Percentiles rank a stretch among this genome's conserved stretches.
Evolutionary conservation across 352 stramenopile genomes (phyloP).

Genomic region (Phytophthora litchii): DNA sequence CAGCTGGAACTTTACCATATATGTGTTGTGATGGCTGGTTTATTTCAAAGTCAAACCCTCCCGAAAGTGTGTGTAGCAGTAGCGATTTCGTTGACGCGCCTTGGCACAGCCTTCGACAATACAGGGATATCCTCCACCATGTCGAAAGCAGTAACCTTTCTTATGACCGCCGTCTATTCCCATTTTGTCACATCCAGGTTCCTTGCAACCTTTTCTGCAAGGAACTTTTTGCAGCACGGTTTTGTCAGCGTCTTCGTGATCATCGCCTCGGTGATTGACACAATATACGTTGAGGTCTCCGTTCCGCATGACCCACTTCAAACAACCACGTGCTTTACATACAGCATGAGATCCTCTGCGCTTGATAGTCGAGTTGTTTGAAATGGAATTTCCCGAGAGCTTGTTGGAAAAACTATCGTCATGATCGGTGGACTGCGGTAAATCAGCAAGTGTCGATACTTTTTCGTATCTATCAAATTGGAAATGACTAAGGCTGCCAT

Average conservation of each 20-base stretch:
- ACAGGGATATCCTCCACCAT: constrained; percentile 5
- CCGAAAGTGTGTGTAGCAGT: no score
- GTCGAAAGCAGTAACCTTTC: constrained; percentile 10
- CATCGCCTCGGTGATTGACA: background rate
- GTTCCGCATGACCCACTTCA: constrained; percentile 19
- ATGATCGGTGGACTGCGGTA: no score
- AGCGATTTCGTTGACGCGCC: background rate
- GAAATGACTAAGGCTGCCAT: no score
- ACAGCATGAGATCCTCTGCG: no score
- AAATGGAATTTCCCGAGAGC: no score
- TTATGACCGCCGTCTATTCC: background rate
- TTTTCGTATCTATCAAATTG: no score
- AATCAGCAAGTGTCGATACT: no score
- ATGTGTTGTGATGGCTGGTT: no score
- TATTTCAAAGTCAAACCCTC: no score
- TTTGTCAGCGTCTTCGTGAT: background rate
- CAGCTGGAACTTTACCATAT: no score
- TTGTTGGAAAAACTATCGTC: no score
- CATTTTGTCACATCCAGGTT: background rate
- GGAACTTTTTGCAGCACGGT: background rate
- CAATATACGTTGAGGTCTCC: constrained; percentile 11
- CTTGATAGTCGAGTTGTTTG: no score
- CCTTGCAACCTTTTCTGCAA: background rate
- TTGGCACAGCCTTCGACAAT: background rate
- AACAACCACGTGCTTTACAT: constrained; percentile 4